These are phyloP conservation scores for Ceratobasidium sp. DNA, from an alignment of 1,284 basidiomycete species.

Conservation along the genomic window DNA sequence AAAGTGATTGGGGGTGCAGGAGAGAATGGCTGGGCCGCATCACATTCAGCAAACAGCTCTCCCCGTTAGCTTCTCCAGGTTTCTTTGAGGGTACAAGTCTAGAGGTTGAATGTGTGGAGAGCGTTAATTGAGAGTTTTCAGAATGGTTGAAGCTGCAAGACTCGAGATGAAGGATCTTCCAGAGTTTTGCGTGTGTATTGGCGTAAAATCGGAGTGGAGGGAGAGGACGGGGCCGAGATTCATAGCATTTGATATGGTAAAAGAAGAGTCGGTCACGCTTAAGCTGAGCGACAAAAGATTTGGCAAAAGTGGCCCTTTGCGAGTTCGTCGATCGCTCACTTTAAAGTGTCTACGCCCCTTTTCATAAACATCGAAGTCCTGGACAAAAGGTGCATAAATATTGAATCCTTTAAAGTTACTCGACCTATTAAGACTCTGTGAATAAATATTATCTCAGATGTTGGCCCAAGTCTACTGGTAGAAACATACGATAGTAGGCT, in stretches of 20 bases:
- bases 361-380: background rate
- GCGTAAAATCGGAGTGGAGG: background rate
- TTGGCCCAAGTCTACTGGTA: background rate
- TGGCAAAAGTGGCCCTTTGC: background rate
- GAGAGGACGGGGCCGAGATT: background rate
- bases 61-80: background rate
- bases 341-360: background rate
- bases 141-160: background rate
- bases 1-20: background rate
- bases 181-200: background rate
- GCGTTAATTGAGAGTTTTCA: background rate
- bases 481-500: background rate
- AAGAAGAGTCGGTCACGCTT: background rate
- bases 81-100: background rate
- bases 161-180: background rate
- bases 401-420: conserved; percentile 9
- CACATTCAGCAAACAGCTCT: background rate
- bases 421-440: background rate
- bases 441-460: background rate
- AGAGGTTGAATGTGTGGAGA: background rate
- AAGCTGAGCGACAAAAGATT: background rate
- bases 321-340: background rate
- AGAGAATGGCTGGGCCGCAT: background rate
- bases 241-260: background rate
- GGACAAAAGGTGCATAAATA: background rate